Base-by-base conservation (phyloP, 2,329 filamentous ascomycete species). In the Microcyclosporella mali region DNA sequence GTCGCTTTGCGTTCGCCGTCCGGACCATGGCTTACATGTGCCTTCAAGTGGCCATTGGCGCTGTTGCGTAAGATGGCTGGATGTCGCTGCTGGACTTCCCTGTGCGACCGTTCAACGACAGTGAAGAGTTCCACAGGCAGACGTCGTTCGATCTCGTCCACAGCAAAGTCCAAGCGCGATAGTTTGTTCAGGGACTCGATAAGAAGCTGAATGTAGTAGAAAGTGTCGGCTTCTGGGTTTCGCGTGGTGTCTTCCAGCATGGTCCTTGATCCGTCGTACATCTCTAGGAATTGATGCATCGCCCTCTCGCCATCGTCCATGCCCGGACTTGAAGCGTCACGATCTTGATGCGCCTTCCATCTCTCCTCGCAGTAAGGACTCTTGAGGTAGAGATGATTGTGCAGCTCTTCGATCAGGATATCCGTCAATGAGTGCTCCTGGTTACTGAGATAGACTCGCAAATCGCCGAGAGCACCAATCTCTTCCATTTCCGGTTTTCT, bases 371-470 rank as follows among this genome's bases (percentile, higher is more conserved):
- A 97, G 62, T 98, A 98, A 0, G 90, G 92, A 3, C 90, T 97
- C 63, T 97, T 97, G 30, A 98, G 79, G 61, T 98, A 98, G 3
- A 98, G 74, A 66, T 98, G 92, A 62, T 94, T 92, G 62, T 98
- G 92, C 27, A 98, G 73, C 65, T 98, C 92, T 63, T 98, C 92
- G n/a, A 97, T 82, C 43, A 98, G 65, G 40, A 97, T 97, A 60
- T 98, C 92, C 59, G 90, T 90, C 50, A 98, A 70, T 0, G 87
- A 82, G 19, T 84, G 85, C 68, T 98, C 92, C 62, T 98, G 94
- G 60, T 95, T 97, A 46, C 82, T 82, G 45, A 98, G 79, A 59
- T 97, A 97, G 56, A 81, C 81, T 43, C 88, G 79, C 52, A 98
- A 68, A 56, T 98, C 92, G 44, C 79, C 82, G 56, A 98, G 70